These are phyloP conservation scores for Fusarium redolens DNA, from an alignment of 2,329 filamentous ascomycete genomes.

Conservation along the genomic window DNA sequence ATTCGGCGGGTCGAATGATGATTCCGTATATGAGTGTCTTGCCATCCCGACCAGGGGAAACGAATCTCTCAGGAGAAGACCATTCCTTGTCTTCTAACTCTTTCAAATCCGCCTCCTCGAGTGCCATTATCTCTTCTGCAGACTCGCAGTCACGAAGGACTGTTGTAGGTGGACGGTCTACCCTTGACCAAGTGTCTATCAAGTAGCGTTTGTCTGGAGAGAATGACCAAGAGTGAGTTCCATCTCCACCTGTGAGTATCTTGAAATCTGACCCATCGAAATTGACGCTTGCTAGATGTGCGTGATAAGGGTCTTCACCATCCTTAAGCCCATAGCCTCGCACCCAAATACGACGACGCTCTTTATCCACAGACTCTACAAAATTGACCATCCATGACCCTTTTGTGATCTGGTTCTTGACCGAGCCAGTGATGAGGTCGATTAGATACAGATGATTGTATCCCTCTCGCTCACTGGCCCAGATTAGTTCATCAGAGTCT, in stretches of 20 bases:
- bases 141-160: constrained; percentile 34
- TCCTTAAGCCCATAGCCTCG: constrained; percentile 32
- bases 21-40: constrained; percentile 44
- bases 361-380: constrained; percentile 38
- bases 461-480: constrained; percentile 46
- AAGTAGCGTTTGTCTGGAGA: constrained; percentile 38
- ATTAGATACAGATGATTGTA: constrained; percentile 47
- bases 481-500: constrained; percentile 40
- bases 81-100: constrained; percentile 22
- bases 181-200: constrained; percentile 44
- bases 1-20: constrained; percentile 42
- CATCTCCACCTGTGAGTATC: constrained; percentile 43
- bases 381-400: constrained; percentile 43
- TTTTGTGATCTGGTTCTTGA: constrained; percentile 43
- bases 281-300: constrained; percentile 39
- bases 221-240: constrained; percentile 42
- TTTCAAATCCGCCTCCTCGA: constrained; percentile 21
- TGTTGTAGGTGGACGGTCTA: constrained; percentile 37
- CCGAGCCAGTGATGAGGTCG: constrained; percentile 17
- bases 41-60: constrained; percentile 42
- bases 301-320: constrained; percentile 44
- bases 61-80: constrained; percentile 41
- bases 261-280: constrained; percentile 44
- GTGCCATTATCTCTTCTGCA: constrained; percentile 27
- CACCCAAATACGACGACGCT: constrained; percentile 36